A percentile compares a stretch with the other conserved stretches of the same genome.
Conservation (phyloP, 352 stramenopile genomes). For the Pythium rhizo-oryzae region DNA sequence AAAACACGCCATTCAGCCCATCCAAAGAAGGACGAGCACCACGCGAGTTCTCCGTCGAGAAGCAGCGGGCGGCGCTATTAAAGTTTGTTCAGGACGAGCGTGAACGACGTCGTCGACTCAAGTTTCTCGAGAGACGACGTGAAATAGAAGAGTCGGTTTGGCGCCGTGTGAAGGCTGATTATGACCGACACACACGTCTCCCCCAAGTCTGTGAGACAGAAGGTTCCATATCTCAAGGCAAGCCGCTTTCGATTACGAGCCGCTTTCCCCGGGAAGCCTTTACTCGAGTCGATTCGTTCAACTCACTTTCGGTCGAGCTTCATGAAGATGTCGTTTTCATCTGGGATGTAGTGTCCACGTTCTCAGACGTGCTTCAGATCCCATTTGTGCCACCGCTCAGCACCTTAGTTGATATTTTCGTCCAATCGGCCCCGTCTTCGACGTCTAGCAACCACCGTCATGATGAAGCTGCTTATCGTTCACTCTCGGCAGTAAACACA, state of each 20-base stretch:
- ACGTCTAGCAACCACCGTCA: constrained; percentile 35
- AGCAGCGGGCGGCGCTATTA: constrained; percentile 59
- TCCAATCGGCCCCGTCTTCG: constrained; percentile 32
- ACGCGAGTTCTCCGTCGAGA: constrained; percentile 34
- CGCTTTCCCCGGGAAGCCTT: constrained; percentile 39
- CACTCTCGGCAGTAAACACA: constrained; percentile 56
- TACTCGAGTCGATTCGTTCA: constrained; percentile 40
- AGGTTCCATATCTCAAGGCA: background rate
- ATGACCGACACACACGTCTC: constrained; percentile 13
- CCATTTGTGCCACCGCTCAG: constrained; percentile 51
- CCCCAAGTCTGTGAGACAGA: background rate
- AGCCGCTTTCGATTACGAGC: background rate
- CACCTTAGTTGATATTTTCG: constrained; percentile 56
- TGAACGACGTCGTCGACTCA: constrained; percentile 55
- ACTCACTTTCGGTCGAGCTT: constrained; percentile 41
- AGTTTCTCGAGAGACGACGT: constrained; percentile 56
- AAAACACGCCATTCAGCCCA: constrained; percentile 2
- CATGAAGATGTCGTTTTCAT: constrained; percentile 69
- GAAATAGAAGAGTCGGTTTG: constrained; percentile 57
- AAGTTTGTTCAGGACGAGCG: constrained; percentile 77
- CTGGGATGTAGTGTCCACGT: constrained; percentile 80
- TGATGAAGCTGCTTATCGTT: constrained; percentile 41
- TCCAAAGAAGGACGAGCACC: constrained; percentile 28
- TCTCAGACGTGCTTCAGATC: constrained; percentile 64
- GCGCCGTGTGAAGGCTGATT: constrained; percentile 53